A percentile compares a stretch with the other conserved stretches of the same genome.
Conservation (phyloP, 176 grass and related monocot species). For the Ensete glaucum region DNA sequence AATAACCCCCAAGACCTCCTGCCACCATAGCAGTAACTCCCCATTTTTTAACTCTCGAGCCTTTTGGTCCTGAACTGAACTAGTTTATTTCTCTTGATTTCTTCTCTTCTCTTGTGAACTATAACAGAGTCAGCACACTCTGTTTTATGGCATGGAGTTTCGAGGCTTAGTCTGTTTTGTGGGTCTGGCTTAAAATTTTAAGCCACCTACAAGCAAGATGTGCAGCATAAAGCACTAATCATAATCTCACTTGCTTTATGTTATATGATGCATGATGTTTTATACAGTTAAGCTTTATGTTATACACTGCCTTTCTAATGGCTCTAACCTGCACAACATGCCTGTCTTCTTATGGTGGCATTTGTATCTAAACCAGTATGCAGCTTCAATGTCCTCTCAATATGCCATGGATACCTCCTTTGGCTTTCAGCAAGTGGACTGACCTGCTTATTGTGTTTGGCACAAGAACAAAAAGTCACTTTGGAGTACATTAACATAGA, state of each 20-base stretch:
- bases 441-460: no score
- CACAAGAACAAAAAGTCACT: no score
- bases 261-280: not conserved
- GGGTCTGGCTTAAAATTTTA: not conserved
- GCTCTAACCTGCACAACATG: no score
- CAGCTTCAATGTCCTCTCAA: not conserved
- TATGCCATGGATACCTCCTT: not conserved
- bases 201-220: not conserved
- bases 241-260: not conserved
- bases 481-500: no score
- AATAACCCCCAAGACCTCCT: not conserved
- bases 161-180: not conserved
- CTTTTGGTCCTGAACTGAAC: not conserved
- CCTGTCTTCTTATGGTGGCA: no score
- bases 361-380: not conserved
- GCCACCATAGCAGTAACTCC: not conserved
- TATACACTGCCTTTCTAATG: not conserved
- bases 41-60: not conserved
- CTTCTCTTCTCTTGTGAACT: not conserved
- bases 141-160: not conserved
- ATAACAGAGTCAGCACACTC: not conserved
- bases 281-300: not conserved
- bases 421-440: not conserved
- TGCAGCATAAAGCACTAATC: not conserved
- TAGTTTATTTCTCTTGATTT: not conserved